Conservation (phyloP, 1,284 basidiomycete genomes). For the Athelia psychrophila region DNA sequence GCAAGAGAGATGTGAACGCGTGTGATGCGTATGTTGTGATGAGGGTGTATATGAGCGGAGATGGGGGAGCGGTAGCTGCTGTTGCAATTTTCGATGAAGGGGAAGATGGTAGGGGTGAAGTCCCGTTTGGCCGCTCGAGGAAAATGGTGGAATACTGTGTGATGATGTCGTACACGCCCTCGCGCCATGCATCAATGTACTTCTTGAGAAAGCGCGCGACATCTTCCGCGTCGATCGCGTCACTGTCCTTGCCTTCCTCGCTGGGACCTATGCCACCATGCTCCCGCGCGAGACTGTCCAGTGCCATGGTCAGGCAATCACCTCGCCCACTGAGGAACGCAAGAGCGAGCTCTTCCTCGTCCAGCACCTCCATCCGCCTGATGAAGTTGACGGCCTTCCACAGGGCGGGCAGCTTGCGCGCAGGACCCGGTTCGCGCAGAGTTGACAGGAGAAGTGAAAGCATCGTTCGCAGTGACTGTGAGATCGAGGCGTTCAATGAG, state of each 20-base stretch:
- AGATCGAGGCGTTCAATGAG: conserved; percentile 72
- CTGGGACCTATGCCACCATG: conserved; percentile 21
- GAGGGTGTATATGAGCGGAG: conserved; percentile 39
- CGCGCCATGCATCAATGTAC: conserved; percentile 90
- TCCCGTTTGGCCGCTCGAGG: conserved; percentile 52
- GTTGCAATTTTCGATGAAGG: conserved; percentile 13
- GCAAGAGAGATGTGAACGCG: conserved; percentile 48
- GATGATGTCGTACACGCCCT: conserved; percentile 89
- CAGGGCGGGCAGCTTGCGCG: conserved; percentile 80
- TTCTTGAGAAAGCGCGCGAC: conserved; percentile 77
- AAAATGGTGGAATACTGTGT: conserved; percentile 91
- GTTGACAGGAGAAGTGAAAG: conserved; percentile 75
- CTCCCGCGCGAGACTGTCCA: conserved; percentile 43
- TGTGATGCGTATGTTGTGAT: conserved; percentile 53
- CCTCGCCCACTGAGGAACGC: conserved; percentile 67
- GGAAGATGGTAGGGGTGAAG: conserved; percentile 14
- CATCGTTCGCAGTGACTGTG: conserved; percentile 72
- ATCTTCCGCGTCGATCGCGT: conserved; percentile 61
- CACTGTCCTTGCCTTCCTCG: conserved; percentile 15
- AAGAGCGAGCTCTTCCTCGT: conserved; percentile 64
- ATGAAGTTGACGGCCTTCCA: conserved; percentile 88
- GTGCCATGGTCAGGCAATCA: conserved; percentile 43
- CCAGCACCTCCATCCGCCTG: conserved; percentile 68
- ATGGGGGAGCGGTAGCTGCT: conserved; percentile 14
- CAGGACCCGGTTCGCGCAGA: conserved; percentile 69